Evolutionary conservation across 768 basidiomycete species (phyloP), one percentile per base, ranked within the genome.

Genomic region (Boletus rubroflammeus): DNA sequence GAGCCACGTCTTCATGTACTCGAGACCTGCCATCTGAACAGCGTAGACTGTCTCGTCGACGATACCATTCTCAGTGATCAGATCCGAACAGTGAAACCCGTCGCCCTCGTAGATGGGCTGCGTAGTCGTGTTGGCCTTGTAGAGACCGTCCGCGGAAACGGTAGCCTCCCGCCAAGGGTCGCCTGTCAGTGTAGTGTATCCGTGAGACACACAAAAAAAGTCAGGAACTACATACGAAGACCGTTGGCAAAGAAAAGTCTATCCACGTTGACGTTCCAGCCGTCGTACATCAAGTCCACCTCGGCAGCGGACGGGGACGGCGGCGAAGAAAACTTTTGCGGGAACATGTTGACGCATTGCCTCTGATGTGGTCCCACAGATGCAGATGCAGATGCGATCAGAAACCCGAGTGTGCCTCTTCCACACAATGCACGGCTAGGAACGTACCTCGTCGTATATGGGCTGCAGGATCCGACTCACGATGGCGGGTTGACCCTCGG

Each of bases 151-250:
- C 0, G 86, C 80, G 4, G 86, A 88, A 6, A 88, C 74, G 0
- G 86, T 88, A 6, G 82, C 79, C 50, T 84, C 82, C 47, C 80
- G 77, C 86, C 86, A 89, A 17, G 88, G 86, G 61, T 89, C 86
- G 41, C 84, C 86, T 25, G 23, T n/a, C n/a, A n/a, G n/a, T n/a
- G n/a, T n/a, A n/a, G n/a, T n/a, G n/a, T n/a, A n/a, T n/a, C n/a
- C n/a, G n/a, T n/a, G n/a, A n/a, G n/a, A n/a, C n/a, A n/a, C n/a
- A n/a, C n/a, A n/a, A n/a, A n/a, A n/a, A n/a, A n/a, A n/a, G 19
- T 19, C 17, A n/a, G 26, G 11, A 36, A 34, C 35, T 4, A 50
- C 84, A 59, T 60, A 87, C 86, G 82, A 47, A 75, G 73, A 42
- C 85, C 86, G 46, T 84, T 88, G 38, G 83, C 83, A 57, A 87